These are phyloP conservation scores for Candida tibetensis DNA, from an alignment of 805 yeast species.

Conservation along the genomic window DNA sequence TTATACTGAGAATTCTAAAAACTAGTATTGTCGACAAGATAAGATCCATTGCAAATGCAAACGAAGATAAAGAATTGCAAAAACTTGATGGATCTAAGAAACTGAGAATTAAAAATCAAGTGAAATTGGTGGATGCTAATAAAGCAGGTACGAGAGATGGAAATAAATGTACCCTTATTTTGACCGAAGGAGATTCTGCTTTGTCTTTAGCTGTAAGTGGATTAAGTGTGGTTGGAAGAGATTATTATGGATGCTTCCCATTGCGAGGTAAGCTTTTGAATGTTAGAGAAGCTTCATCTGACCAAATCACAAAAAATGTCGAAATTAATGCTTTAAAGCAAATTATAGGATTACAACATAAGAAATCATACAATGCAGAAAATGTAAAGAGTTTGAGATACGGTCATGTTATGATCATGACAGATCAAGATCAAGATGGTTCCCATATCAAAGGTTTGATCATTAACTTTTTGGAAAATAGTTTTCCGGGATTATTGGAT, in stretches of 20 bases:
- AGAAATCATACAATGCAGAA: constrained; percentile 63
- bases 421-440: constrained; percentile 99
- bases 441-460: constrained; percentile 95
- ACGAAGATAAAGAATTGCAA: constrained; percentile 82
- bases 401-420: constrained; percentile 98
- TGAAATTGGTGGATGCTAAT: constrained; percentile 92
- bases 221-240: constrained; percentile 91
- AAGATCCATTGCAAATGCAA: constrained; percentile 77
- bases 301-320: constrained; percentile 86
- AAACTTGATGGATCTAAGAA: constrained; percentile 87
- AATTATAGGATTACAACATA: constrained; percentile 93
- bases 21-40: constrained; percentile 74
- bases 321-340: constrained; percentile 95
- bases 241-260: constrained; percentile 92
- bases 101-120: constrained; percentile 81
- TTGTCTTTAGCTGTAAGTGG: constrained; percentile 90
- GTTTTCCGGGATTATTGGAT: constrained; percentile 89
- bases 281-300: constrained; percentile 96
- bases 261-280: constrained; percentile 91
- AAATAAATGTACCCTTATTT: constrained; percentile 82
- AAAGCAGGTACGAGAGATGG: constrained; percentile 95
- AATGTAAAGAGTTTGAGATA: constrained; percentile 76
- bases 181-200: constrained; percentile 98
- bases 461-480: constrained; percentile 87
- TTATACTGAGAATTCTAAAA: constrained; percentile 63